Conservation (phyloP, 805 yeast genomes). For the Cyberlindnera xylosilytica region DNA sequence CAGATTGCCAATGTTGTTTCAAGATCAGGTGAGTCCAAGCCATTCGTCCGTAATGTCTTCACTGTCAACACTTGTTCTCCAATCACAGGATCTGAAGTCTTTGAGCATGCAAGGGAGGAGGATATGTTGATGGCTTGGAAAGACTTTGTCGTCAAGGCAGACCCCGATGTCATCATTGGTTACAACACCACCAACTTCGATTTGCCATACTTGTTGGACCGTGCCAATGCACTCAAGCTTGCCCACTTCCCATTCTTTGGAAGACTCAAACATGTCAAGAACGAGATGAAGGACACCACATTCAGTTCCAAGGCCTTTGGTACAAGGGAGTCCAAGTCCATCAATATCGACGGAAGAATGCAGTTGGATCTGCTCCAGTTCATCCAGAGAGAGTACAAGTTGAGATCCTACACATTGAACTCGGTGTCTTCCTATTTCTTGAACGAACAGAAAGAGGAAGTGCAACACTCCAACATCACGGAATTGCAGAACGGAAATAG, state of each 20-base stretch:
- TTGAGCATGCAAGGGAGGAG: conserved; percentile 67
- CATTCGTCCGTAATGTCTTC: conserved; percentile 92
- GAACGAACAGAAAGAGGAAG: conserved; percentile 97
- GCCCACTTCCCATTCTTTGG: conserved; percentile 82
- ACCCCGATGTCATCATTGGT: conserved; percentile 96
- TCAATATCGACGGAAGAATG: conserved; percentile 93
- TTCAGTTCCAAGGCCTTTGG: conserved; percentile 97
- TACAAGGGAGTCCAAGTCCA: conserved; percentile 86
- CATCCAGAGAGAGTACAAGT: conserved; percentile 89
- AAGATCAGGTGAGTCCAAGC: conserved; percentile 75
- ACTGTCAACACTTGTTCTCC: conserved; percentile 90
- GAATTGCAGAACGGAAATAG: conserved; percentile 89
- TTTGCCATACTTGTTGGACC: conserved; percentile 84
- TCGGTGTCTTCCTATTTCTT: conserved; percentile 92
- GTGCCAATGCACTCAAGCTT: conserved; percentile 73
- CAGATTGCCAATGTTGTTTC: conserved; percentile 96
- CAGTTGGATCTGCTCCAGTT: conserved; percentile 92
- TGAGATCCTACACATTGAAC: conserved; percentile 91
- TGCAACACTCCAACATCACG: conserved; percentile 94
- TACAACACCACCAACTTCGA: conserved; percentile 94
- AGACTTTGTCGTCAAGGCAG: conserved; percentile 77
- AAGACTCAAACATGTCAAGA: conserved; percentile 61
- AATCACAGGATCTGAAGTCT: conserved; percentile 89
- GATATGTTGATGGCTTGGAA: conserved; percentile 87
- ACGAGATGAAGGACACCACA: conserved; percentile 75